These are phyloP conservation scores for Salix brachista DNA, from an alignment of 345 rosid species.

Conservation along the genomic window DNA sequence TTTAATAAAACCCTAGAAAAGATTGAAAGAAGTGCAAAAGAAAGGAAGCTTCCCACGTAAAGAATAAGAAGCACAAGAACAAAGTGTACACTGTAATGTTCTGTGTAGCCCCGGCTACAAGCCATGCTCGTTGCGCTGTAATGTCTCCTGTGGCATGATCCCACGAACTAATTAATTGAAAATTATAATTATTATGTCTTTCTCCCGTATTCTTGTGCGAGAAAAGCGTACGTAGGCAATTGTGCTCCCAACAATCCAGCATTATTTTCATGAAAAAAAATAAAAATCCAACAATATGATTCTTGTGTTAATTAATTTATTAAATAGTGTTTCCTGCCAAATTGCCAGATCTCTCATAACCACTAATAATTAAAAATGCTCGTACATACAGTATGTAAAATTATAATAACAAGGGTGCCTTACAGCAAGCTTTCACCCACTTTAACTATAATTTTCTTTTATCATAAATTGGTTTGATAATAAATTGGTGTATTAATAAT, in stretches of 20 bases:
- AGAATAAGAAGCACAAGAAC: neutral
- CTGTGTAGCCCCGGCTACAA: neutral
- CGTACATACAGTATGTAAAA: too few relatives aligned
- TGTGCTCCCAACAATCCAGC: neutral
- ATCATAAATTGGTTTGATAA: too few relatives aligned
- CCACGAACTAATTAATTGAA: neutral
- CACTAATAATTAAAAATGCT: too few relatives aligned
- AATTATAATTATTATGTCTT: neutral
- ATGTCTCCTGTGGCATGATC: neutral
- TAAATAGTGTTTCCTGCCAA: too few relatives aligned
- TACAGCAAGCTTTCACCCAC: too few relatives aligned
- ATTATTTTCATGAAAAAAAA: too few relatives aligned
- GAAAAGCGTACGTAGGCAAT: neutral
- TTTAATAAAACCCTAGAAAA: neutral
- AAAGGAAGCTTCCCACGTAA: neutral
- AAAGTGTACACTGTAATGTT: neutral
- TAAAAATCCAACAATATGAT: too few relatives aligned
- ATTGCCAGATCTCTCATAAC: too few relatives aligned
- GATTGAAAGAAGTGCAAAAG: neutral
- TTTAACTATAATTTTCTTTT: neutral
- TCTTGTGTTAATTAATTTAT: too few relatives aligned
- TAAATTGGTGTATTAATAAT: too few relatives aligned
- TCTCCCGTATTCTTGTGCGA: neutral
- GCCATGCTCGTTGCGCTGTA: neutral
- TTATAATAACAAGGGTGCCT: too few relatives aligned